Conservation (phyloP, 805 yeast species). For the Lachancea sp. region DNA sequence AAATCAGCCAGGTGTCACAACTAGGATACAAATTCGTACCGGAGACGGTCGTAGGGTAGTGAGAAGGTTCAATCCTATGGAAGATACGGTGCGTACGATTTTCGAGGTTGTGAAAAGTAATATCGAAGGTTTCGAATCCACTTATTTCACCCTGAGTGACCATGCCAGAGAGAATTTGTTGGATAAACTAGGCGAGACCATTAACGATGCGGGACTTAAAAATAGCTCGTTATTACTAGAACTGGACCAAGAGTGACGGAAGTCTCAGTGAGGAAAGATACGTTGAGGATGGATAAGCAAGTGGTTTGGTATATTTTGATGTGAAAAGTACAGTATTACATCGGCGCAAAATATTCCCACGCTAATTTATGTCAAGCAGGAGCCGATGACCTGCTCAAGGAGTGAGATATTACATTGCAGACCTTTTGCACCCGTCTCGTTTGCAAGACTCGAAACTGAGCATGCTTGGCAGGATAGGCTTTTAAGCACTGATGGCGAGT, state of each 20-base stretch:
- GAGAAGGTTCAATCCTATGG: constrained; percentile 49
- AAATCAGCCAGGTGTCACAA: constrained; percentile 44
- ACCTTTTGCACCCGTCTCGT: too few species aligned
- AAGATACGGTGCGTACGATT: constrained; percentile 52
- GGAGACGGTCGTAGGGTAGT: constrained; percentile 82
- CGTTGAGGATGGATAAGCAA: too few species aligned
- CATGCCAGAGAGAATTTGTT: constrained; percentile 53
- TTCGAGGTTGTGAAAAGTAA: constrained; percentile 63
- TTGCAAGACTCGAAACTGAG: too few species aligned
- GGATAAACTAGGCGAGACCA: constrained; percentile 45
- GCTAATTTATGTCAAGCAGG: too few species aligned
- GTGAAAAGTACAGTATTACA: too few species aligned
- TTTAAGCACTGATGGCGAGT: too few species aligned
- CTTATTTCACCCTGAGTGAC: constrained; percentile 49
- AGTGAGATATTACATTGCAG: too few species aligned
- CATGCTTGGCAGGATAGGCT: not conserved
- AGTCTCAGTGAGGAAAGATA: too few species aligned
- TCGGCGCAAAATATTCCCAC: too few species aligned
- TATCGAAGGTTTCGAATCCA: constrained; percentile 37
- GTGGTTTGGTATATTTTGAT: too few species aligned
- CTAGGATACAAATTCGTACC: constrained; percentile 81
- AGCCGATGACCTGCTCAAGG: too few species aligned
- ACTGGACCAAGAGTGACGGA: constrained; percentile 17
- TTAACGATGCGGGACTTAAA: constrained; percentile 69
- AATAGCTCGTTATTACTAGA: constrained; percentile 80